phyloP scores from a whole-genome alignment of 495 filamentous ascomycete species.

The Tuber umbilicatum region DNA sequence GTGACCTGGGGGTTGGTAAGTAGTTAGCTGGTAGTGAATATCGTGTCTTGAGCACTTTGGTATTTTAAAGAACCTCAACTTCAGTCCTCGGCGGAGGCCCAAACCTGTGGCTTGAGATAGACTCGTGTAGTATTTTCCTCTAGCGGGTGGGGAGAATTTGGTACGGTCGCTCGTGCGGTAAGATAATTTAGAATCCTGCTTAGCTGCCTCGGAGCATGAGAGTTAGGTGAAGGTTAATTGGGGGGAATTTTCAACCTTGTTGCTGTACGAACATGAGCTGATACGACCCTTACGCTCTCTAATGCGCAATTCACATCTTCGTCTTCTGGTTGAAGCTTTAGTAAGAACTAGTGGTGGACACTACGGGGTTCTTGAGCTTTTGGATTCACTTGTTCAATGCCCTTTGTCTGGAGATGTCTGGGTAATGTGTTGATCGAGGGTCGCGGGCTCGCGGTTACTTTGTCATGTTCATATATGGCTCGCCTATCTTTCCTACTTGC shows the following conservation, averaged over 20 bases:
- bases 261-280: neutral
- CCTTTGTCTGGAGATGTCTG: neutral
- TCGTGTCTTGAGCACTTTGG: neutral
- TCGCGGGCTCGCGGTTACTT: neutral
- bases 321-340: neutral
- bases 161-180: too few relatives aligned
- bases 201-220: too few relatives aligned
- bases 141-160: neutral
- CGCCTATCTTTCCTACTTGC: too few relatives aligned
- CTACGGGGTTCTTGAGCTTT: neutral
- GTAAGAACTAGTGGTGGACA: neutral
- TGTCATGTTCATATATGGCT: neutral
- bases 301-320: neutral
- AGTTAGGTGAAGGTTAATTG: neutral
- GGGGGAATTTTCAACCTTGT: neutral
- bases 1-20: neutral
- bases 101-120: neutral
- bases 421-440: neutral
- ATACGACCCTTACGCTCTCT: neutral
- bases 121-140: neutral
- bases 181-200: too few relatives aligned
- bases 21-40: neutral
- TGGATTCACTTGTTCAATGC: neutral
- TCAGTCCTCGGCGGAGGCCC: neutral
- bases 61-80: neutral